phyloP scores from a whole-genome alignment of 371 early-diverging fungal genomes.

The Haplosporangium sp. region DNA sequence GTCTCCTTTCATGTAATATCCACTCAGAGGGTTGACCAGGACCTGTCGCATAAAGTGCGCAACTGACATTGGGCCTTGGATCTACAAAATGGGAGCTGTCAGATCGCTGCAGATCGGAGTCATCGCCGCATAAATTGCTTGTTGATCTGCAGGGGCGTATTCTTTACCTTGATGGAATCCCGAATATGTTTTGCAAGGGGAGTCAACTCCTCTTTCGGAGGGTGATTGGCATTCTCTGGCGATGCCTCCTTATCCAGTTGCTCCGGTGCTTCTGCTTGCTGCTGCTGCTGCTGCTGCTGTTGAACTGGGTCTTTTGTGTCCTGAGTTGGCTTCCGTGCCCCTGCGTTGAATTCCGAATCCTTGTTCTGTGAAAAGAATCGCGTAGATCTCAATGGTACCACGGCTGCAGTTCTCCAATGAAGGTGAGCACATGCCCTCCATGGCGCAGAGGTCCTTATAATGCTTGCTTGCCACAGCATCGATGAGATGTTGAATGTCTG shows the following conservation, averaged over 20 bases:
- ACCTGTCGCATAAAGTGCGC: constrained; percentile 91
- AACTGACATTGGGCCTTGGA: constrained; percentile 88
- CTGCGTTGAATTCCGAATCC: constrained; percentile 3
- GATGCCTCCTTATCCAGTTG: too few relatives aligned
- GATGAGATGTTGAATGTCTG: neutral
- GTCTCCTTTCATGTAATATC: constrained; percentile 93
- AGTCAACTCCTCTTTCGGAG: constrained; percentile 63
- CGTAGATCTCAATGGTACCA: neutral
- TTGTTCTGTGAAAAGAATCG: constrained; percentile 25
- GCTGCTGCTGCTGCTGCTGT: constrained; percentile 4
- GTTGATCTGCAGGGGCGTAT: neutral
- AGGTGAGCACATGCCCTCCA: constrained; percentile 22
- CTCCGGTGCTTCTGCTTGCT: too few relatives aligned
- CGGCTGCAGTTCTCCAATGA: constrained; percentile 2
- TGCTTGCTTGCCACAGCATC: constrained; percentile 29
- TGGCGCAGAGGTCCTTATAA: constrained; percentile 6
- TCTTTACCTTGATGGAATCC: constrained; percentile 68
- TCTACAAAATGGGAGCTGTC: constrained; percentile 44
- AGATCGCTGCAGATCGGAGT: neutral
- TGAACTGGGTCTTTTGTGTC: neutral
- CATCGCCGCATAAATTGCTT: neutral
- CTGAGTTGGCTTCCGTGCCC: neutral
- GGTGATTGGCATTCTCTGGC: constrained; percentile 1
- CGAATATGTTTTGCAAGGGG: constrained; percentile 71
- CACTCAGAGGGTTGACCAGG: constrained; percentile 88